phyloP scores from a whole-genome alignment of 768 basidiomycete species.

The Suillus weaverae region DNA sequence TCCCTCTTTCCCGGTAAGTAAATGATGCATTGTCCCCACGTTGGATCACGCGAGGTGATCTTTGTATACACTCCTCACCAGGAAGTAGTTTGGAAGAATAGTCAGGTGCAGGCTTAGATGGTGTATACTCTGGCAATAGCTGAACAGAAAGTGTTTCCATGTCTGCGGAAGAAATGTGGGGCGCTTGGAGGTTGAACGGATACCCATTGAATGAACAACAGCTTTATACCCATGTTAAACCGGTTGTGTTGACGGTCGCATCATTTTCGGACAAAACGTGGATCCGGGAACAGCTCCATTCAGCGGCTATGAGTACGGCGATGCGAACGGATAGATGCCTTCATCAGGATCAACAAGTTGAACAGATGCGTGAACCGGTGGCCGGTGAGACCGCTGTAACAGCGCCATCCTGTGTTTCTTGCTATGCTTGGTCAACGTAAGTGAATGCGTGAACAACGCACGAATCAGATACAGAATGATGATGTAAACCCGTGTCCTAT shows the following conservation, averaged over 20 bases:
- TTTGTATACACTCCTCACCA: constrained; percentile 55
- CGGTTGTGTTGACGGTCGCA: constrained; percentile 1
- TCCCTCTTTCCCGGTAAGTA: constrained; percentile 30
- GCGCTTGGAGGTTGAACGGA: background rate
- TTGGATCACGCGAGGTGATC: constrained; percentile 34
- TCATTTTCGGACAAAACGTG: constrained; percentile 2
- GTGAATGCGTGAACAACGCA: background rate
- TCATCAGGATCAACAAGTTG: background rate
- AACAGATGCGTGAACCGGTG: background rate
- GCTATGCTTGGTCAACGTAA: background rate
- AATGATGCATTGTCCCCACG: constrained; percentile 25
- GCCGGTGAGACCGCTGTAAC: background rate
- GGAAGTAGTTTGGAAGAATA: constrained; percentile 57
- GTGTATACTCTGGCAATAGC: constrained; percentile 53
- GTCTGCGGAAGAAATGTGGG: background rate
- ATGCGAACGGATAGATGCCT: background rate
- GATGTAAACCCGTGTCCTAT: background rate
- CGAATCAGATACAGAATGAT: background rate
- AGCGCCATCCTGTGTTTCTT: background rate
- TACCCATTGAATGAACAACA: background rate
- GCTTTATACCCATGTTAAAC: constrained; percentile 4
- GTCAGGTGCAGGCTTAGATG: constrained; percentile 51
- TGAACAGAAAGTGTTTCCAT: constrained; percentile 11
- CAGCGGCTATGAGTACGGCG: background rate
- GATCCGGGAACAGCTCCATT: background rate